Conservation (phyloP, 2,329 filamentous ascomycete genomes). For the Davidsoniella australis region DNA sequence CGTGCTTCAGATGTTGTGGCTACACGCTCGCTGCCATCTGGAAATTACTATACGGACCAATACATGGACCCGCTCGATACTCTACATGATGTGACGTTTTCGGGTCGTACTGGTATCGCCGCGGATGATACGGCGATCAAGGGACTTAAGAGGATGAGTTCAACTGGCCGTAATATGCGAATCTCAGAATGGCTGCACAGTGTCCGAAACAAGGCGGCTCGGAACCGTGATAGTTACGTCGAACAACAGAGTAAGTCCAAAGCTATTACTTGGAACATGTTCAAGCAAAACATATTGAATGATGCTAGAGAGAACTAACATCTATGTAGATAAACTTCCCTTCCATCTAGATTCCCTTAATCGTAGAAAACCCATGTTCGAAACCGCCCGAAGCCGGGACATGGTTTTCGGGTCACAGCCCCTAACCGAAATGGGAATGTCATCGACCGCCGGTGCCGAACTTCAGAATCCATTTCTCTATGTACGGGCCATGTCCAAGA, state of each 20-base stretch:
- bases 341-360: no score
- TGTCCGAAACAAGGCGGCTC: slow-evolving; percentile 1
- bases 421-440: not conserved
- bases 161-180: not conserved
- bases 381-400: not conserved
- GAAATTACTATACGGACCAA: no score
- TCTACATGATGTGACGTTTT: no score
- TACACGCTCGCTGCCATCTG: not conserved
- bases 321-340: no score
- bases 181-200: slow-evolving; percentile 4
- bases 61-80: no score
- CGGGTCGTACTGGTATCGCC: no score
- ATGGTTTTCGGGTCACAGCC: slow-evolving; percentile 5
- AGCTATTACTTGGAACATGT: no score
- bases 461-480: slow-evolving; percentile 8
- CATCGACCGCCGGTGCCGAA: not conserved
- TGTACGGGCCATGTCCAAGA: not conserved
- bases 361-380: no score
- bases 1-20: not conserved
- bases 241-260: not conserved
- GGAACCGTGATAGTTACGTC: not conserved
- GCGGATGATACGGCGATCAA: not conserved
- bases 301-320: no score
- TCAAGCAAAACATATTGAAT: no score
- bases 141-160: not conserved